Evolutionary conservation across 176 grass and related monocot genomes (phyloP), one percentile per base, ranked within the genome.

Genomic region (Coix lacrymajobi): DNA sequence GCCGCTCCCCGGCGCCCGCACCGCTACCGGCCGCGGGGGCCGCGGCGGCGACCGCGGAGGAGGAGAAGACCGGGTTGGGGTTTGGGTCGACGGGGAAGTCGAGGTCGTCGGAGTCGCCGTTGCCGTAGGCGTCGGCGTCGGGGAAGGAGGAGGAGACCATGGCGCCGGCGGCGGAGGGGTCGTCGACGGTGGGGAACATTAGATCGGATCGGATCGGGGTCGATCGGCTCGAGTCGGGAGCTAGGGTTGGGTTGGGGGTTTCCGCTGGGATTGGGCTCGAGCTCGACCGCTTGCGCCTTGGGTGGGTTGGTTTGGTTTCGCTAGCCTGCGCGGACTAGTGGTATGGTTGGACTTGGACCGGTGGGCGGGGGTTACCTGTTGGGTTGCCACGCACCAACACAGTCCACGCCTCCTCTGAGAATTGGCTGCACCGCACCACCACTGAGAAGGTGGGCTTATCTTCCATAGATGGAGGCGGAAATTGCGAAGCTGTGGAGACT

Each of bases 21-120:
- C 46, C 73, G 2, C 51, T 33, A 9, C 73, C 48, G 15, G 58
- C 0, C 3, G 67, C 3, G 4, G 33, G 43, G 7, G 79, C 3
- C 1, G 79, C 62, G 0, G 61, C 7, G 9, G 68, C 71, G 26
- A 46, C 26, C 32, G 69, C 6, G 13, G 78, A 19, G 41, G 81
- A 75, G 60, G 77, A 73, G 81, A 78, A 20, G 24, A 40, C 45
- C 39, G 83, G 76, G 78, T 79, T 85, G 26, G 75, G 75, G 68
- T 73, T 81, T 3, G 72, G 44, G 60, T 73, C 73, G 66, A 36
- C 67, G 13, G 75, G 77, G 71, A 85, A 87, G 52, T 88, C 83
- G 78, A 71, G 76, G 73, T 88, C 90, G 51, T 88, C 78, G 22
- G 82, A 85, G 72, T 92, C 90, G 34, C 83, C 90, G 78, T 92